phyloP scores from a whole-genome alignment of 1,284 basidiomycete genomes.

The Meira nashicola region DNA sequence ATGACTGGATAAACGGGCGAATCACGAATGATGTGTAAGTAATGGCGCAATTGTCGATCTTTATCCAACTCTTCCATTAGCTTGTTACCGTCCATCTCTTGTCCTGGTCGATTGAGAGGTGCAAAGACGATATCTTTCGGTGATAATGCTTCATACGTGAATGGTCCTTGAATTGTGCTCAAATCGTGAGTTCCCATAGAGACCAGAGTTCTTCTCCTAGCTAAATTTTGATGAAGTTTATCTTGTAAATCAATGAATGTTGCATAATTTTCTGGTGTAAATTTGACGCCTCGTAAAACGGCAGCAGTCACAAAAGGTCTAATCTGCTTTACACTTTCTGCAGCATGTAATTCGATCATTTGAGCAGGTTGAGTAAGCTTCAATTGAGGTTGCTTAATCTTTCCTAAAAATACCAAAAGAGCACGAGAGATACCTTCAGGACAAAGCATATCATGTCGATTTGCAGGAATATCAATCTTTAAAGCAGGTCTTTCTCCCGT shows the following conservation, averaged over 20 bases:
- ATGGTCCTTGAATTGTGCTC: slow-evolving; percentile 79
- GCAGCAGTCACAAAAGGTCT: slow-evolving; percentile 88
- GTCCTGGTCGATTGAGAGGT: slow-evolving; percentile 77
- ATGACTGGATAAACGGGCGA: slow-evolving; percentile 96
- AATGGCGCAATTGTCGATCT: slow-evolving; percentile 84
- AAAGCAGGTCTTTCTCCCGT: slow-evolving; percentile 80
- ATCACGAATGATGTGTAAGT: slow-evolving; percentile 87
- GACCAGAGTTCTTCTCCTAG: slow-evolving; percentile 81
- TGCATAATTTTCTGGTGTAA: slow-evolving; percentile 82
- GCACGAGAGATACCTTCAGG: slow-evolving; percentile 91
- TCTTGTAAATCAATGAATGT: slow-evolving; percentile 97
- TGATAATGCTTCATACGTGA: slow-evolving; percentile 81
- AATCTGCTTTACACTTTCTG: slow-evolving; percentile 58
- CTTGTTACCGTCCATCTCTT: slow-evolving; percentile 57
- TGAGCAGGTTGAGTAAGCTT: slow-evolving; percentile 30
- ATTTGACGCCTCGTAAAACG: slow-evolving; percentile 78
- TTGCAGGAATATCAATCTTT: slow-evolving; percentile 97
- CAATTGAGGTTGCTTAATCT: slow-evolving; percentile 62
- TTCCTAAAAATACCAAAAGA: slow-evolving; percentile 77
- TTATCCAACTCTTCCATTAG: slow-evolving; percentile 62
- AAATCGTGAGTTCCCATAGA: slow-evolving; percentile 97
- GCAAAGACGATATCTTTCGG: slow-evolving; percentile 86
- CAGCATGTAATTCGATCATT: slow-evolving; percentile 33
- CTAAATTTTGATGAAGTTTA: slow-evolving; percentile 95
- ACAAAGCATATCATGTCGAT: slow-evolving; percentile 88